Conservation (phyloP, 2,329 filamentous ascomycete species). For the Verticillium alfalfae region DNA sequence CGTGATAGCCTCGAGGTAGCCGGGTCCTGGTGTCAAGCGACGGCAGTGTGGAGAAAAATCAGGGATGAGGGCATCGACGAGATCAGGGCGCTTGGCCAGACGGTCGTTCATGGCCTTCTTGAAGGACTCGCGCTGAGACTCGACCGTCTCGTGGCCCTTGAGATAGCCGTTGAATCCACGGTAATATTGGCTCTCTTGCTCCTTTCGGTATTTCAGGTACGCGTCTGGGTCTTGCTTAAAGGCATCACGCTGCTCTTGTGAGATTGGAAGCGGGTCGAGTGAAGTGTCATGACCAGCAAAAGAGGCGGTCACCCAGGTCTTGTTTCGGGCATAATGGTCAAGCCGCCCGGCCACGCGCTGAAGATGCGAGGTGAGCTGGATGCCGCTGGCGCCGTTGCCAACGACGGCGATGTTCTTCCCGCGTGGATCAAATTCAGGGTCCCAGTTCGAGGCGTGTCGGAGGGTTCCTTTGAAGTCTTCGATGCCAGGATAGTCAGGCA, state of each 20-base stretch:
- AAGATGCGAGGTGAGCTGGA: constrained; percentile 50
- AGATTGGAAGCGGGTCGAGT: constrained; percentile 49
- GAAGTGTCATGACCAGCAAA: constrained; percentile 52
- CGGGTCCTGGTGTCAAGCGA: constrained; percentile 59
- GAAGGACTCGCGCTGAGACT: constrained; percentile 39
- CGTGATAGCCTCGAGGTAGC: constrained; percentile 60
- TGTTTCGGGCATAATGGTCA: constrained; percentile 60
- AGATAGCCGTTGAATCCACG: constrained; percentile 49
- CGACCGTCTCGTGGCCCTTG: constrained; percentile 44
- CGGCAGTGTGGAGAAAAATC: constrained; percentile 61
- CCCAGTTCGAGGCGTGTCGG: constrained; percentile 58
- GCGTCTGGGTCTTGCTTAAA: constrained; percentile 54
- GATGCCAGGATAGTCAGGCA: constrained; percentile 56
- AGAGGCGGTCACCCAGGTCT: constrained; percentile 62
- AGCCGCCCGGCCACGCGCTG: constrained; percentile 43
- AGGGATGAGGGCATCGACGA: constrained; percentile 51
- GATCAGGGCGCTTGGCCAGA: constrained; percentile 46
- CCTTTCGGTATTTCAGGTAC: constrained; percentile 56
- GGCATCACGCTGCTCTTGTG: constrained; percentile 44
- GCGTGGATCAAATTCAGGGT: constrained; percentile 39
- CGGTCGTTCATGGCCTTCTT: constrained; percentile 47
- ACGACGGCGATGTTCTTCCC: constrained; percentile 53
- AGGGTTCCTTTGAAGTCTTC: constrained; percentile 48
- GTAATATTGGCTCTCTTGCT: constrained; percentile 57
- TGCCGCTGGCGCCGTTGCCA: constrained; percentile 57